A percentile compares a stretch with the other conserved stretches of the same genome.
Evolutionary conservation across 768 basidiomycete species (phyloP).

Genomic region (Chiua virens): DNA sequence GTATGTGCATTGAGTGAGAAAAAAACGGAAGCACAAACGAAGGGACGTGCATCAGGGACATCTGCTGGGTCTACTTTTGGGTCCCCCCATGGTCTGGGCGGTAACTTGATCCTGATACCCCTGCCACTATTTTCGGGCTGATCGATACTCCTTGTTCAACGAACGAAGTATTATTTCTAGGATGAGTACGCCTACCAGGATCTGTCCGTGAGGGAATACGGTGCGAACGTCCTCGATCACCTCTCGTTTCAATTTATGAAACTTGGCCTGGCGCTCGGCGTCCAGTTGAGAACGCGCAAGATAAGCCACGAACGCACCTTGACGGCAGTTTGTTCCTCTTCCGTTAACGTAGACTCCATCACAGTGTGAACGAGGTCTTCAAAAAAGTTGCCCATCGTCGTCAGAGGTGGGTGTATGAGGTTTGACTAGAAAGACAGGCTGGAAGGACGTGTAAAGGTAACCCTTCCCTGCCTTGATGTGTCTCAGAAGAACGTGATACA

Average conservation of each 20-base stretch:
- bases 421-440: no score
- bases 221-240: constrained; percentile 29
- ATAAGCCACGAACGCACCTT: constrained; percentile 13
- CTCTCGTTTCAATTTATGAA: constrained; percentile 28
- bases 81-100: constrained; percentile 14
- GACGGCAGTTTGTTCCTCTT: constrained; percentile 23
- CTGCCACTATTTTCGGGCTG: constrained; percentile 26
- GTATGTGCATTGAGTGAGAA: not conserved
- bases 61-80: not conserved
- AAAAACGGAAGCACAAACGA: not conserved
- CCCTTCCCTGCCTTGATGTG: not conserved
- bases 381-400: constrained; percentile 29
- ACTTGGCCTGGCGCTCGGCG: constrained; percentile 21
- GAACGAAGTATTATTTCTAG: not conserved
- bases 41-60: constrained; percentile 9
- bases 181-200: constrained; percentile 18
- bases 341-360: constrained; percentile 19
- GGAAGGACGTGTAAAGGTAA: not conserved
- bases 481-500: not conserved
- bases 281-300: no score
- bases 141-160: not conserved
- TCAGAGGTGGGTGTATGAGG: no score
- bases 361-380: constrained; percentile 28
- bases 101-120: constrained; percentile 22
- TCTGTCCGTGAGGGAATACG: constrained; percentile 29